These are phyloP conservation scores for Telopea speciosissima DNA, from an alignment of 177 flowering plant genomes.

Conservation along the genomic window DNA sequence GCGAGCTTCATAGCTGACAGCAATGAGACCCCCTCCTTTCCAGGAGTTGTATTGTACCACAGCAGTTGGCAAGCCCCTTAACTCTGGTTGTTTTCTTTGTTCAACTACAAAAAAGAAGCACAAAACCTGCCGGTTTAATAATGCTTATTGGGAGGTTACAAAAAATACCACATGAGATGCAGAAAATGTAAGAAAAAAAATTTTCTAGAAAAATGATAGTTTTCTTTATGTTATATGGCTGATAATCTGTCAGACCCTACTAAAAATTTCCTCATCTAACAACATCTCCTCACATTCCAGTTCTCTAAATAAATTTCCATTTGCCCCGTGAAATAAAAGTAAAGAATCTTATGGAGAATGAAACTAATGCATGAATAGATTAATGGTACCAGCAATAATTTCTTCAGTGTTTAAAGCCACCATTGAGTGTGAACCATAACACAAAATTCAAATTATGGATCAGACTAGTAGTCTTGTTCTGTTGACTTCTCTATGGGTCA, in stretches of 20 bases:
- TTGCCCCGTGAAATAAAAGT: no score
- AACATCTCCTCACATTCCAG: not conserved
- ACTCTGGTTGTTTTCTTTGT: slow-evolving; percentile 68
- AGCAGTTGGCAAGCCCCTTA: slow-evolving; percentile 83
- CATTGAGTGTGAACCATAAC: no score
- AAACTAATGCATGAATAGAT: no score
- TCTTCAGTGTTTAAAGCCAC: no score
- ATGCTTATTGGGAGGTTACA: not conserved
- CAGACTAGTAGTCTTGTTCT: no score
- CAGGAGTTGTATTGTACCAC: slow-evolving; percentile 94
- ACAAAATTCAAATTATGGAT: no score
- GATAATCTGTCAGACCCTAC: no score
- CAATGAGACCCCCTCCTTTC: slow-evolving; percentile 95
- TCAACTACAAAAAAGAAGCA: slow-evolving; percentile 44
- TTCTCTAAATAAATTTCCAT: no score
- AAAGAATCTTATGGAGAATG: no score
- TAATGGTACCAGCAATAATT: no score
- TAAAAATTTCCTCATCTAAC: no score
- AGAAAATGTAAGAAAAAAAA: not conserved
- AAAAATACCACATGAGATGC: not conserved
- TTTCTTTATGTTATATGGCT: not conserved
- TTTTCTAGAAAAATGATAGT: not conserved
- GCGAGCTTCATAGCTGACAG: slow-evolving; percentile 95
- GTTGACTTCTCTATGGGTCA: no score
- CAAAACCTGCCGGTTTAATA: not conserved